phyloP scores from a whole-genome alignment of 2,329 filamentous ascomycete species.

The Fusarium brachygibbosum region DNA sequence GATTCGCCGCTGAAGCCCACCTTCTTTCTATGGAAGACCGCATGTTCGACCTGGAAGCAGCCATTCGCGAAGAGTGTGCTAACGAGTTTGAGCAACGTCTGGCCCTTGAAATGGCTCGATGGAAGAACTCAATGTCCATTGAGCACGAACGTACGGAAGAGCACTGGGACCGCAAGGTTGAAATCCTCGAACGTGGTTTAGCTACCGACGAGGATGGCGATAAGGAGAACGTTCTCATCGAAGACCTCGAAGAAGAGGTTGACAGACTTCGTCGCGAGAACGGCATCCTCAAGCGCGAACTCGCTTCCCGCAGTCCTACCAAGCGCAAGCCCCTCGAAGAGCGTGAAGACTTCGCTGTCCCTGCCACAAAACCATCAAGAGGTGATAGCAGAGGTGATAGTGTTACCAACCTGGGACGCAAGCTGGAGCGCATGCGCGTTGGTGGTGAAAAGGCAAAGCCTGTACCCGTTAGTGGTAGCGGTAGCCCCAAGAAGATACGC shows the following conservation, averaged over 20 bases:
- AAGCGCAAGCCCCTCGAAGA: constrained; percentile 70
- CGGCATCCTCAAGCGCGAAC: constrained; percentile 73
- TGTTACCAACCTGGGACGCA: constrained; percentile 59
- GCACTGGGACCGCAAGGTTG: constrained; percentile 90
- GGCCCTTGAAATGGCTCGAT: constrained; percentile 80
- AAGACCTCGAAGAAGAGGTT: constrained; percentile 79
- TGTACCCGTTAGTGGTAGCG: constrained; percentile 56
- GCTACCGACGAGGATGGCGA: constrained; percentile 63
- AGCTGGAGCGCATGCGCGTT: constrained; percentile 66
- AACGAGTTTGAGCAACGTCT: constrained; percentile 86
- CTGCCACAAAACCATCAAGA: constrained; percentile 28
- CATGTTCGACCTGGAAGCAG: constrained; percentile 79
- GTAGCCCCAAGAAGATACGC: constrained; percentile 68
- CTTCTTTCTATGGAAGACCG: constrained; percentile 77
- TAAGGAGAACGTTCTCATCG: constrained; percentile 73
- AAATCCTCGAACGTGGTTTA: constrained; percentile 67
- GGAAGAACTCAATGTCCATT: constrained; percentile 81
- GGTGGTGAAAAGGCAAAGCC: constrained; percentile 53
- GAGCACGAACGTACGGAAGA: constrained; percentile 86
- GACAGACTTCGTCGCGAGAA: constrained; percentile 76
- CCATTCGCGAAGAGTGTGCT: constrained; percentile 89
- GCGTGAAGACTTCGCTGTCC: constrained; percentile 61
- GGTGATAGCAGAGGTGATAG: constrained; percentile 35
- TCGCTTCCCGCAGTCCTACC: constrained; percentile 72
- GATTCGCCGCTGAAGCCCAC: constrained; percentile 79